Percentiles rank a stretch among this genome's conserved stretches.
Conservation (phyloP, 805 yeast genomes). For the Naumovozyma castellii region DNA sequence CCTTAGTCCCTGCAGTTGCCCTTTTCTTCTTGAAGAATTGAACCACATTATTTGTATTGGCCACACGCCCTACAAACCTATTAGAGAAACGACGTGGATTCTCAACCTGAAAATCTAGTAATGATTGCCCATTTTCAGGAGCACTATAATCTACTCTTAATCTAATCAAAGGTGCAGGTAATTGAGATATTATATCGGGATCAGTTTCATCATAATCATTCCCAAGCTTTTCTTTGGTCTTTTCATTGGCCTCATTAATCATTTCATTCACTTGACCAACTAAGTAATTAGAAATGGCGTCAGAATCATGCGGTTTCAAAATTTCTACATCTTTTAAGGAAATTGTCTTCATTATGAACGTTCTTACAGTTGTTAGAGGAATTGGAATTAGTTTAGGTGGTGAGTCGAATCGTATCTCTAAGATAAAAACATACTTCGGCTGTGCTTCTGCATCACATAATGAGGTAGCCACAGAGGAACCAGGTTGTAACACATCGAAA, state of each 20-base stretch:
- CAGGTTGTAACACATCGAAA: slow-evolving; percentile 81
- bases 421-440: slow-evolving; percentile 62
- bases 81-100: slow-evolving; percentile 84
- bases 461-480: slow-evolving; percentile 89
- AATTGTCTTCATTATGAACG: slow-evolving; percentile 67
- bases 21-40: slow-evolving; percentile 50
- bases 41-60: slow-evolving; percentile 81
- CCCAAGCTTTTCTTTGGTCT: slow-evolving; percentile 34
- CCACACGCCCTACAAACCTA: slow-evolving; percentile 81
- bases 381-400: slow-evolving; percentile 42
- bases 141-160: slow-evolving; percentile 82
- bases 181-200: slow-evolving; percentile 19
- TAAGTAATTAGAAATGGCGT: slow-evolving; percentile 51
- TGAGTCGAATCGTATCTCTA: slow-evolving; percentile 52
- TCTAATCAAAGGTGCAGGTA: slow-evolving; percentile 76
- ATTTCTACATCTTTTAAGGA: slow-evolving; percentile 42
- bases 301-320: slow-evolving; percentile 52
- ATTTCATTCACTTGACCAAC: slow-evolving; percentile 55
- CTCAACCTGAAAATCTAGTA: slow-evolving; percentile 72
- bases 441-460: slow-evolving; percentile 75
- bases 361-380: slow-evolving; percentile 55
- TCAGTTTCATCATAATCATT: slow-evolving; percentile 13
- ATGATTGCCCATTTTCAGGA: slow-evolving; percentile 11
- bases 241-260: slow-evolving; percentile 47
- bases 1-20: slow-evolving; percentile 9